These are phyloP conservation scores for Pyrus hybrid DNA, from an alignment of 331 rosid species.

Conservation along the genomic window DNA sequence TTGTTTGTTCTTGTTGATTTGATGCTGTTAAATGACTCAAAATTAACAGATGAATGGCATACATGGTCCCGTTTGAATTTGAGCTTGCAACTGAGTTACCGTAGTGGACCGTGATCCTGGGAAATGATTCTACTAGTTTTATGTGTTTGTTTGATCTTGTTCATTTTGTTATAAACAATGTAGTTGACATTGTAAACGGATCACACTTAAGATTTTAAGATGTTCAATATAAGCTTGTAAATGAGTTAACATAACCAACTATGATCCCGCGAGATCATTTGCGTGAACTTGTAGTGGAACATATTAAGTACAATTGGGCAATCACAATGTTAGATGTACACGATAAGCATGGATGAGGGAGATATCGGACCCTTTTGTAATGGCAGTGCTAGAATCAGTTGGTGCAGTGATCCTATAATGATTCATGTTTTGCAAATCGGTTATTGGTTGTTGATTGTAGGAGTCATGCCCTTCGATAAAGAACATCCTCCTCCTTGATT, in stretches of 20 bases:
- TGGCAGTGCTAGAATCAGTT: neutral
- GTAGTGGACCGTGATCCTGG: neutral
- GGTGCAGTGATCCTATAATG: neutral
- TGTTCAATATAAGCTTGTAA: neutral
- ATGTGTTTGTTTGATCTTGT: neutral
- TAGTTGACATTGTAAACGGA: neutral
- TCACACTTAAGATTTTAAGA: neutral
- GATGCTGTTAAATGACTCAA: neutral
- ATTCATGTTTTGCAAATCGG: constrained; percentile 3
- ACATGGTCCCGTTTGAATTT: neutral
- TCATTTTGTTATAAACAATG: neutral
- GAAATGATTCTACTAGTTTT: neutral
- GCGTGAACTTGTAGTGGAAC: neutral
- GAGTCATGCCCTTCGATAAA: constrained; percentile 79
- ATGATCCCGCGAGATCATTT: neutral
- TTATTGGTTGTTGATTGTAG: constrained; percentile 31
- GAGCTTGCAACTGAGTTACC: neutral
- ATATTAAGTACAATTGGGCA: neutral
- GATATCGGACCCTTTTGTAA: neutral
- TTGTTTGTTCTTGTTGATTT: neutral
- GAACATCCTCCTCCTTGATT: constrained; percentile 82
- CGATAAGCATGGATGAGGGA: neutral
- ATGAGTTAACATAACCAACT: neutral
- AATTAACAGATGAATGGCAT: neutral
- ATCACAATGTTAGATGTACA: neutral